Conservation (phyloP, 2,329 filamentous ascomycete species). For the Cytospora leucostoma region DNA sequence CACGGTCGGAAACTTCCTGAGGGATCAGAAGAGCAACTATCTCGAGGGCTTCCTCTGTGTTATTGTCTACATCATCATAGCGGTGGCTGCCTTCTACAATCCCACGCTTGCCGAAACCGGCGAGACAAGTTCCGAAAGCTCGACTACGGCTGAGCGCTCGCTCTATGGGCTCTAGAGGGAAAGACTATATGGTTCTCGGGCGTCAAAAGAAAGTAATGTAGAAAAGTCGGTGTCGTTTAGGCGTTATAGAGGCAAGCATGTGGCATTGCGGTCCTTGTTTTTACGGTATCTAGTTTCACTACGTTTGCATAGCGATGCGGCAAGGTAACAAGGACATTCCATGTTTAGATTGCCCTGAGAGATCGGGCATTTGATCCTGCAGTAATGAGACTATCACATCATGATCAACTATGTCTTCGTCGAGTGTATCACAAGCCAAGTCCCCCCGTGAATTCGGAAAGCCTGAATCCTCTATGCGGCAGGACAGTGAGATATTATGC, state of each 20-base stretch:
- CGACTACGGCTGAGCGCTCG: not conserved
- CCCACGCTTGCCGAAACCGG: constrained; percentile 44
- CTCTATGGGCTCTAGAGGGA: not conserved
- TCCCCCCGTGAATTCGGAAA: too few species aligned
- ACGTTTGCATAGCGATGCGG: not conserved
- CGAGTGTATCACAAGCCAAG: too few species aligned
- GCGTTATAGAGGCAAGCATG: not conserved
- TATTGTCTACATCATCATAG: constrained; percentile 63
- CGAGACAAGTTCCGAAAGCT: not conserved
- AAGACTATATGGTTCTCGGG: not conserved
- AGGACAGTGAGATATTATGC: too few species aligned
- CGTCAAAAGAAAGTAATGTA: not conserved
- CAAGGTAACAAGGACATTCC: not conserved
- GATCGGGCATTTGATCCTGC: not conserved
- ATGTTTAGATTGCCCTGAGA: not conserved
- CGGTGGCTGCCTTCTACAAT: constrained; percentile 59
- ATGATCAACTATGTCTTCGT: not conserved
- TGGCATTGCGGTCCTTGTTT: not conserved
- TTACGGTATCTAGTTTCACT: not conserved
- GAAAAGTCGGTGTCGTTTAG: not conserved
- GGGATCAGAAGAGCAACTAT: constrained; percentile 88
- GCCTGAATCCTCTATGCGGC: too few species aligned
- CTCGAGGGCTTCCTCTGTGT: constrained; percentile 83
- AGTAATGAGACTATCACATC: not conserved
- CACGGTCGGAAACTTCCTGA: constrained; percentile 82